Evolutionary conservation across 208 protist species (phyloP).

Genomic region (Leishmania arabica): DNA sequence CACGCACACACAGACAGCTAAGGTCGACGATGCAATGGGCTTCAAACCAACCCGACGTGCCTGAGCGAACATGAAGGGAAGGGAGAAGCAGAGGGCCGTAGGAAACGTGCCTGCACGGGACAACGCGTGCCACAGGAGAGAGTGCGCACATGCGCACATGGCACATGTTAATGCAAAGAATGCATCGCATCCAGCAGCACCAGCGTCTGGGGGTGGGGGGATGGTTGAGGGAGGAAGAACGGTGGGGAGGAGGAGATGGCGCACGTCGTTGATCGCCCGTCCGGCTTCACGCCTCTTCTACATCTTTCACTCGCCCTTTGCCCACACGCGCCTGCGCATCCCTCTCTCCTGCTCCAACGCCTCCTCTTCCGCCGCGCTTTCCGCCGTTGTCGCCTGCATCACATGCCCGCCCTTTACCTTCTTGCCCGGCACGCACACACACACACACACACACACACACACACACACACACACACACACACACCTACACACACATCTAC

Average conservation of each 20-base stretch:
- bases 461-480: too few relatives aligned
- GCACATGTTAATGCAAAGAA: background rate
- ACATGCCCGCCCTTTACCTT: background rate
- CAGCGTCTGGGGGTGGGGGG: too few relatives aligned
- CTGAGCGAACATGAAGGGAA: too few relatives aligned
- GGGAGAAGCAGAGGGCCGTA: too few relatives aligned
- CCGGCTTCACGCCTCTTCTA: background rate
- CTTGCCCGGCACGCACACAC: background rate
- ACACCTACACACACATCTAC: background rate
- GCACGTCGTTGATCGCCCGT: background rate
- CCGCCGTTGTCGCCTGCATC: background rate
- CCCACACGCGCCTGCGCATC: background rate
- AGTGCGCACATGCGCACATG: background rate
- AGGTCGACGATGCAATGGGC: too few relatives aligned
- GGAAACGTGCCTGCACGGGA: too few relatives aligned
- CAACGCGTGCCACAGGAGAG: too few relatives aligned
- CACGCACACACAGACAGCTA: background rate
- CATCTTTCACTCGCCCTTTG: background rate
- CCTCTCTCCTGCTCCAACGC: background rate
- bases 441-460: too few relatives aligned
- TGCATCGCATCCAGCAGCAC: background rate
- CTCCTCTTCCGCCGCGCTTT: background rate
- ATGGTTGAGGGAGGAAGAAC: background rate
- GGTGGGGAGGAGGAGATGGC: too few relatives aligned
- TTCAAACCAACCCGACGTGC: too few relatives aligned